These are phyloP conservation scores for Boletus vinaceobasis DNA, from an alignment of 768 basidiomycete genomes.

Conservation along the genomic window DNA sequence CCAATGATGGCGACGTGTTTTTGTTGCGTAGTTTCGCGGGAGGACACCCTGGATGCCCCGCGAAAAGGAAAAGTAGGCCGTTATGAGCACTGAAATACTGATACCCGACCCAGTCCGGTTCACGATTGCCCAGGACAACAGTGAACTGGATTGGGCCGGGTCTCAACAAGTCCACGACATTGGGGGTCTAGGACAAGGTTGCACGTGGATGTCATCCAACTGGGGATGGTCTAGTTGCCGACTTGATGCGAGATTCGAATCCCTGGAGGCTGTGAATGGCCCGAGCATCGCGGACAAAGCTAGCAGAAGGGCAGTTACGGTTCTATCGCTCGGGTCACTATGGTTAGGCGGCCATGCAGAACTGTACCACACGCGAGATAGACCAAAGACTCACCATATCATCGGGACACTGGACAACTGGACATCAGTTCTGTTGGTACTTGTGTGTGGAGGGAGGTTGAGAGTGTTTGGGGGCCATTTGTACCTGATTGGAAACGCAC, in stretches of 20 bases:
- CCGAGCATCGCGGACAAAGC: background rate
- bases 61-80: background rate
- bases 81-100: background rate
- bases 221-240: too few species aligned
- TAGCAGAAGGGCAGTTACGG: background rate
- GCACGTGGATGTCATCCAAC: too few species aligned
- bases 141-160: background rate
- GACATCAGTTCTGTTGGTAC: too few species aligned
- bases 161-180: background rate
- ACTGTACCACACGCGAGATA: background rate
- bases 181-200: too few species aligned
- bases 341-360: background rate
- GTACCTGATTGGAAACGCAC: background rate
- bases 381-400: background rate
- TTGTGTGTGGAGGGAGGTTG: background rate
- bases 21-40: background rate
- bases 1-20: background rate
- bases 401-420: too few species aligned
- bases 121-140: background rate
- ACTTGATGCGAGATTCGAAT: too few species aligned
- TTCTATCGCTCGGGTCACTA: too few species aligned
- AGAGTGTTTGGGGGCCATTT: background rate
- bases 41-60: background rate
- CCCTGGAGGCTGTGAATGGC: too few species aligned
- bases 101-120: background rate